Evolutionary conservation across 768 basidiomycete genomes (phyloP).

Genomic region (Kwoniella dendrophila): DNA sequence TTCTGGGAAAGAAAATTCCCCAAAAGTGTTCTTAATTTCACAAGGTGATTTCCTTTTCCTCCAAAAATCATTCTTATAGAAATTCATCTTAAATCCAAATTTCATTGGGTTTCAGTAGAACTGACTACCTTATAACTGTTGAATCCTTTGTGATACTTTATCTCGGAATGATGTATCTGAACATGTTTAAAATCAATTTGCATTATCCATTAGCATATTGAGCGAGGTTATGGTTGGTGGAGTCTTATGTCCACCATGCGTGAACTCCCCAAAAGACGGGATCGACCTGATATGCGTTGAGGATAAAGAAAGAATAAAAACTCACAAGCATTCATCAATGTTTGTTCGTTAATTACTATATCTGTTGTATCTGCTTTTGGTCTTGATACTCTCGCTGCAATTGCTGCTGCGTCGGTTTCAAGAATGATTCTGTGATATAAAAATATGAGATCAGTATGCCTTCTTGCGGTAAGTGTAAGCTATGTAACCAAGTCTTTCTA

Average conservation of each 20-base stretch:
- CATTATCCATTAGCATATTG: not conserved
- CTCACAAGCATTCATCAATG: constrained; percentile 87
- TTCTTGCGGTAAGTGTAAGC: not conserved
- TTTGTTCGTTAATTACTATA: constrained; percentile 98
- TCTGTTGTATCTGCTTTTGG: constrained; percentile 91
- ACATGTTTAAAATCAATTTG: not conserved
- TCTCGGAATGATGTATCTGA: constrained; percentile 23
- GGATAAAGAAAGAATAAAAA: constrained; percentile 7
- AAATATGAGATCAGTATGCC: no score
- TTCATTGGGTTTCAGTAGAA: not conserved
- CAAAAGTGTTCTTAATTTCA: no score
- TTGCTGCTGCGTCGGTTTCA: constrained; percentile 93
- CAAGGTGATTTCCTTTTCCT: not conserved
- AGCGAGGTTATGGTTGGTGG: not conserved
- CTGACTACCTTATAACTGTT: constrained; percentile 10
- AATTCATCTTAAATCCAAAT: not conserved
- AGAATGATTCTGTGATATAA: constrained; percentile 74
- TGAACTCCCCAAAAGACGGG: not conserved
- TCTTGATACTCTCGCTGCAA: constrained; percentile 88
- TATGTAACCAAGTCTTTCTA: not conserved
- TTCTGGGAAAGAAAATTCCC: not conserved
- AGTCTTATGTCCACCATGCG: no score
- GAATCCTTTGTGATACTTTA: constrained; percentile 23
- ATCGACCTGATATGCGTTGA: not conserved
- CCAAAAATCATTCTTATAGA: not conserved